Conservation (phyloP, 257 asterid species). For the Striga asiatica region DNA sequence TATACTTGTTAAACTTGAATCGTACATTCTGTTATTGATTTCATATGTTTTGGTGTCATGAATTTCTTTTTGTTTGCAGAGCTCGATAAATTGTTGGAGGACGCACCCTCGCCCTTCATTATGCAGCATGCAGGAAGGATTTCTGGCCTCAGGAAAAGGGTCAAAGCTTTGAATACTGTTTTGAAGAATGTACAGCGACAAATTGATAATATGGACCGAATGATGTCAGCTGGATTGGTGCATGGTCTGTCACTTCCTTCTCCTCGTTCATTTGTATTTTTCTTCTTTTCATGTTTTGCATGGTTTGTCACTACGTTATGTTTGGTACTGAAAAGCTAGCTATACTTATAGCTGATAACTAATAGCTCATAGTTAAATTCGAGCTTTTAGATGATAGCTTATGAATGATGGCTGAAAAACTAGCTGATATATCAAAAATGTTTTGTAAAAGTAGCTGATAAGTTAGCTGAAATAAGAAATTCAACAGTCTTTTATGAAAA, state of each 20-base stretch:
- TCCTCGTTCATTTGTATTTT: not conserved
- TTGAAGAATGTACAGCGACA: constrained; percentile 83
- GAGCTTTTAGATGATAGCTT: too few species aligned
- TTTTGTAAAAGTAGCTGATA: too few species aligned
- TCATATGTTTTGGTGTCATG: not conserved
- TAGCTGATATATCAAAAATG: too few species aligned
- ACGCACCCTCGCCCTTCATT: constrained; percentile 88
- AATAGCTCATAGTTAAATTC: too few species aligned
- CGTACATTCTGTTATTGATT: not conserved
- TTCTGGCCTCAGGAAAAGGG: constrained; percentile 80
- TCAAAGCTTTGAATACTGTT: constrained; percentile 59
- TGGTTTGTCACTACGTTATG: too few species aligned
- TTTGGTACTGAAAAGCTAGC: not conserved
- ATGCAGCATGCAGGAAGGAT: constrained; percentile 95
- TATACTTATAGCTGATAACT: not conserved
- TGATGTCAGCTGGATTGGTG: constrained; percentile 45
- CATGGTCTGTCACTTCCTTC: constrained; percentile 36
- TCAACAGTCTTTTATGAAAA: too few species aligned
- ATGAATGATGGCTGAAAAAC: too few species aligned
- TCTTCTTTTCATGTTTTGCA: not conserved
- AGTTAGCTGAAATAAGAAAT: too few species aligned
- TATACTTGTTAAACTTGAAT: not conserved
- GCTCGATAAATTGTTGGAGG: constrained; percentile 86
- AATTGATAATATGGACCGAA: constrained; percentile 76
- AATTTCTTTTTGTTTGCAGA: constrained; percentile 31